phyloP scores from a whole-genome alignment of 495 filamentous ascomycete genomes.

The Clavariopsis aquatica region DNA sequence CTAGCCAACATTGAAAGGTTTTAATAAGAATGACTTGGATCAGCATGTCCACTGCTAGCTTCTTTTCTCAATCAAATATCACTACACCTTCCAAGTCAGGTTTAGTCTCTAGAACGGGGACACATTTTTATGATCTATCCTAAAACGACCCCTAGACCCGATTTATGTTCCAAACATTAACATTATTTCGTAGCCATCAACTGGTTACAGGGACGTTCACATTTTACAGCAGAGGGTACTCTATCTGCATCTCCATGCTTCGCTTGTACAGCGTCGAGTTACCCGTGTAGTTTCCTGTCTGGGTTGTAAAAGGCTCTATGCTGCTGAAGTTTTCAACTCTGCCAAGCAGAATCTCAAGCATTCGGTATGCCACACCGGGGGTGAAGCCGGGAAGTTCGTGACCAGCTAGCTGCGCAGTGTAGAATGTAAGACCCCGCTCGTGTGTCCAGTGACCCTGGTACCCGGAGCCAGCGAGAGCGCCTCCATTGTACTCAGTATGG shows the following conservation, averaged over 20 bases:
- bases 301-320: constrained; percentile 32
- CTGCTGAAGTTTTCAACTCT: constrained; percentile 33
- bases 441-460: constrained; percentile 62
- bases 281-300: constrained; percentile 32
- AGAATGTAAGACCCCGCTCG: constrained; percentile 69
- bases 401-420: constrained; percentile 34
- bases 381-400: constrained; percentile 36
- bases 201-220: not conserved
- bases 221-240: not conserved
- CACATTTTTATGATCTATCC: not conserved
- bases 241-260: not conserved
- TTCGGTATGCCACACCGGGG: constrained; percentile 36
- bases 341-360: constrained; percentile 42
- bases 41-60: too few relatives aligned
- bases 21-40: too few relatives aligned
- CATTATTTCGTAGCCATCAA: not conserved
- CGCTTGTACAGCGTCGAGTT: constrained; percentile 31
- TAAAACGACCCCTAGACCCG: not conserved
- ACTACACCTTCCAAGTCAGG: not conserved
- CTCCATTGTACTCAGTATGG: constrained; percentile 48
- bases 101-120: not conserved
- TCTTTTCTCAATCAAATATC: not conserved
- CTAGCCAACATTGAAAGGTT: too few relatives aligned
- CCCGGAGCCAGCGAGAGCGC: constrained; percentile 54
- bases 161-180: not conserved